Evolutionary conservation across 768 basidiomycete species (phyloP), one percentile per base, ranked within the genome.

Genomic region (Calocybe cyanea): DNA sequence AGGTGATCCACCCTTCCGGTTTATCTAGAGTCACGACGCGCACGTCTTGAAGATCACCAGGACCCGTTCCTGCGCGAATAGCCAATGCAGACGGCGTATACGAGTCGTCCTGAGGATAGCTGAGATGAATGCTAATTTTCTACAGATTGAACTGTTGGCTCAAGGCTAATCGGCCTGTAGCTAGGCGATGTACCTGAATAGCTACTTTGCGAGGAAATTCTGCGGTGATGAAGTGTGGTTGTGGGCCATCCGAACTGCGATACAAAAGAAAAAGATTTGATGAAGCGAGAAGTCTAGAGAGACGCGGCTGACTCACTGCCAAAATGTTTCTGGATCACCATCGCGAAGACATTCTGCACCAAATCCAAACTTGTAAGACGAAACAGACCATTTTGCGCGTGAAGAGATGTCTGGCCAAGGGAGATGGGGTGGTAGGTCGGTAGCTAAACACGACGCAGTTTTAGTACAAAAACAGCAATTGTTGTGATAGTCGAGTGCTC

Each of bases 241-340:
- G 96, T 1, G 94, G 92, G 1, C 96, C 96, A 60, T 98, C 96
- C 3, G 86, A 86, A 61, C 88, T 91, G 17, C 32, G 46, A 6
- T 23, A 42, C 25, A 20, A 19, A 3, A 13, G 20, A 8, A n/a
- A 21, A 17, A 4, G 23, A 3, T 24, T 15, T 23, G n/a, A 24
- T 40, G 9, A 23, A 23, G 11, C 28, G 25, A 28, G 11, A 28
- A 11, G 25, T n/a, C n/a, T n/a, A n/a, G n/a, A n/a, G n/a, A n/a
- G n/a, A n/a, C n/a, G n/a, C n/a, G n/a, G n/a, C n/a, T n/a, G n/a
- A 76, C 92, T 63, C 63, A 98, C 94, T 98, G 96, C 96, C 96
- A 98, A 61, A 97, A 95, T 0, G 94, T 97, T 32, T 89, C 85
- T 23, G 89, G 84, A 58, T 95, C 87, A 25, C 80, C 79, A 56